Base-by-base conservation (phyloP, 164 flowering plant genomes). In the Aristolochia californica region DNA sequence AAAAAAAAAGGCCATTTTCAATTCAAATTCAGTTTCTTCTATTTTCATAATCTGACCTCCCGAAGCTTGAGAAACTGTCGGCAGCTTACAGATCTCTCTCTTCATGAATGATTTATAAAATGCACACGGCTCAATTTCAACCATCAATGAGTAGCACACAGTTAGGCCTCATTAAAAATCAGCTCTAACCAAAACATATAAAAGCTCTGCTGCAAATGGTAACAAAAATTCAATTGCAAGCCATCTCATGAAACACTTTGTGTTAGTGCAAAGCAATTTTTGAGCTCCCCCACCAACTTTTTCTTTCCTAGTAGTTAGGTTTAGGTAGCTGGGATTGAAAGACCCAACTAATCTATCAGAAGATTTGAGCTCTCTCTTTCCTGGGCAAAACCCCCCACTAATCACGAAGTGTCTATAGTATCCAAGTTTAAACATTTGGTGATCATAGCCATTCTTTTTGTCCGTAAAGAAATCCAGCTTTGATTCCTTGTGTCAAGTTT, bases 261-360 rank as follows among this genome's bases (percentile, higher is more conserved):
- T 34, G 40, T n/a, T 54, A 34, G 57, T 30, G n/a, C 18, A 20
- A 34, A 23, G 54, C 54, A 13, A n/a, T 13, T 50, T 48, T 48
- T 48, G 22, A 34, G 40, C 9, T 3, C 9, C 11, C 9, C 40
- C 40, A 34, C 40, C 12, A 16, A 16, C 51, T 26, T 22, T 50
- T 26, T 0, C 7, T 14, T n/a, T n/a, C n/a, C n/a, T 13, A 26
- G 56, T 54, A 54, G 57, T 30, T 54, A 54, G 40, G 57, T 14
- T 54, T 27, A 54, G 38, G 40, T 54, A 20, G 13, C 5, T 54
- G 43, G 30, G 54, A 26, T 24, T 22, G 23, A 34, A 56, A 21
- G 59, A 56, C 59, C 73, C 69, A 64, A 24, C 16, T 22, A 50
- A 50, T 50, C 54, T 22, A 14, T 50, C 54, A 13, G 12, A 50